A percentile compares a stretch with the other conserved stretches of the same genome.
Conservation (phyloP, 2,329 filamentous ascomycete genomes). For the Aaosphaeria arxii region DNA sequence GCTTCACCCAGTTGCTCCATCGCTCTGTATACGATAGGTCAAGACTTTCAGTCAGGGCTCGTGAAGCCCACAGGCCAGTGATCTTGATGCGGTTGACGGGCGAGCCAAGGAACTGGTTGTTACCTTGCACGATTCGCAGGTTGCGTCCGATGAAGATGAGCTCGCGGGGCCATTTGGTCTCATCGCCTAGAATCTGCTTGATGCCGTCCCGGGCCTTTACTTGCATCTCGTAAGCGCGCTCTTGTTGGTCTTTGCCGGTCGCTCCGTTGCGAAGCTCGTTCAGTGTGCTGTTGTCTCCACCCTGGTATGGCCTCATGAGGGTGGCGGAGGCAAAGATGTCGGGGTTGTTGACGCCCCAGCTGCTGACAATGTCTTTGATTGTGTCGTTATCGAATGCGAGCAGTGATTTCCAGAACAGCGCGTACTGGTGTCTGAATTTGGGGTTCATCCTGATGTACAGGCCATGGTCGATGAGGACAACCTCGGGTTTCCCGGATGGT, state of each 20-base stretch:
- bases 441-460: constrained; percentile 90
- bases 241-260: constrained; percentile 53
- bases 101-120: constrained; percentile 86
- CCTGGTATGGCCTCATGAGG: constrained; percentile 84
- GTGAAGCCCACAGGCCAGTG: constrained; percentile 84
- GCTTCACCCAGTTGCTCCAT: constrained; percentile 67
- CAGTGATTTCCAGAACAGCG: constrained; percentile 87
- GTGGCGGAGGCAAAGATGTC: constrained; percentile 92
- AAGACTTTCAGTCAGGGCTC: constrained; percentile 73
- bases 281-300: constrained; percentile 68
- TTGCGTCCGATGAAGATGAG: constrained; percentile 91
- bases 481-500: constrained; percentile 76
- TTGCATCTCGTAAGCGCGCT: constrained; percentile 75
- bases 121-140: constrained; percentile 87
- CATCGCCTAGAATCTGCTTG: constrained; percentile 78
- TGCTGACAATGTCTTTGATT: constrained; percentile 66
- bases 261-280: constrained; percentile 55
- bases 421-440: constrained; percentile 81
- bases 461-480: constrained; percentile 95
- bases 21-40: constrained; percentile 63
- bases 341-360: constrained; percentile 85
- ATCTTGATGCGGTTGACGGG: constrained; percentile 92
- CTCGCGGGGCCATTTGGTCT: constrained; percentile 85
- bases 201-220: constrained; percentile 68
- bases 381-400: constrained; percentile 90